Conservation (phyloP, 2,329 filamentous ascomycete genomes). For the Ophiocordyceps camponoti-floridani region DNA sequence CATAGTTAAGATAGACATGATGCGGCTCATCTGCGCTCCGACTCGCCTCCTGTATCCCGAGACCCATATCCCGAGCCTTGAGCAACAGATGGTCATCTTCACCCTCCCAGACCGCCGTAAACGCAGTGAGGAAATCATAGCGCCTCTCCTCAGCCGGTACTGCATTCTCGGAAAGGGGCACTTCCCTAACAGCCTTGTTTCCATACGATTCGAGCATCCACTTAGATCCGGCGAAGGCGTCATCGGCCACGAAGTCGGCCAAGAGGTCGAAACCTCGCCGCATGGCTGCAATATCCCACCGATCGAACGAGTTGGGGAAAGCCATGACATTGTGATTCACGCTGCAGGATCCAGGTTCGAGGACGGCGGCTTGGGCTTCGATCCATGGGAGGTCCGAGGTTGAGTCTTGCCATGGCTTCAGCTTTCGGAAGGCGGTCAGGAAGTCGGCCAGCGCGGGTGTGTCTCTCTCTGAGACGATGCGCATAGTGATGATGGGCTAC, state of each 20-base stretch:
- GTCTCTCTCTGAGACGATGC: conserved; percentile 2
- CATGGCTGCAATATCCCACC: conserved; percentile 2
- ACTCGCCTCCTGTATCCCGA: neutral
- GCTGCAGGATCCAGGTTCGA: conserved; percentile 1
- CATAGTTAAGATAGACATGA: conserved; percentile 7
- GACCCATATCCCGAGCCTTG: conserved; percentile 1
- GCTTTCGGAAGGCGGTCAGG: conserved; percentile 3
- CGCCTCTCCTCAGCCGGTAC: conserved; percentile 4
- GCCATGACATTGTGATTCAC: conserved; percentile 3
- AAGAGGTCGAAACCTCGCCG: conserved; percentile 2
- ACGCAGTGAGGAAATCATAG: conserved; percentile 2
- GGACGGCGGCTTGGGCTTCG: conserved; percentile 2
- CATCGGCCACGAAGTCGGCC: conserved; percentile 1
- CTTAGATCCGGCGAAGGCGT: neutral
- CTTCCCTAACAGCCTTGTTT: conserved; percentile 1
- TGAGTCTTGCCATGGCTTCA: conserved; percentile 1
- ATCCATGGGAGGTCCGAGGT: neutral
- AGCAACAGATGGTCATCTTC: neutral
- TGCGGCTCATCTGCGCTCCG: neutral
- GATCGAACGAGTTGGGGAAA: conserved; percentile 3
- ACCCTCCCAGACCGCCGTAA: conserved; percentile 3
- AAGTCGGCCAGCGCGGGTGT: conserved; percentile 1
- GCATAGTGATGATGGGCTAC: conserved; percentile 3
- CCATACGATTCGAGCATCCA: conserved; percentile 2
- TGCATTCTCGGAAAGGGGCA: conserved; percentile 1